phyloP scores from a whole-genome alignment of 306 rosid genomes.

The Lablab purpureus region DNA sequence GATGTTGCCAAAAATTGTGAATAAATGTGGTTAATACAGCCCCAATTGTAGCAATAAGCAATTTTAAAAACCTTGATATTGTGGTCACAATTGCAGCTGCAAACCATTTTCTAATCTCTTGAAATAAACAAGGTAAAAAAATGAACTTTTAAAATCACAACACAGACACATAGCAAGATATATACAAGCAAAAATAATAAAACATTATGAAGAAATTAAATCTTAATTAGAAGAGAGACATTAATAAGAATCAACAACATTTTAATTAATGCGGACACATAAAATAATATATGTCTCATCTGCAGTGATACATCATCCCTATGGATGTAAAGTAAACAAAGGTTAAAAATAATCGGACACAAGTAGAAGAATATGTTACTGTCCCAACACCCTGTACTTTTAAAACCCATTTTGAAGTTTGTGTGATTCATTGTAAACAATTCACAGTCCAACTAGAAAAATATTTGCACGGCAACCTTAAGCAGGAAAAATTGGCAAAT shows the following conservation, averaged over 20 bases:
- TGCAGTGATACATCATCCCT: neutral
- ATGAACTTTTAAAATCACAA: neutral
- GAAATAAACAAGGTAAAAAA: neutral
- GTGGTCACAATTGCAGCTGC: neutral
- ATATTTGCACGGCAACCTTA: slow-evolving; percentile 8
- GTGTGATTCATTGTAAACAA: slow-evolving; percentile 2
- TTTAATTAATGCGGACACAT: neutral
- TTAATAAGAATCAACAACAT: slow-evolving; percentile 18
- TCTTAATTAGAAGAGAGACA: neutral
- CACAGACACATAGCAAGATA: neutral
- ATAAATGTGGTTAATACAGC: neutral
- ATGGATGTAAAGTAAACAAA: neutral
- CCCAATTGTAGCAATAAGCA: too few species aligned
- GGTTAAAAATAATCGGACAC: neutral
- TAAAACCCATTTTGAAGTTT: slow-evolving; percentile 9
- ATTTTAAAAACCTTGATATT: neutral
- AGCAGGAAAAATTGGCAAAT: neutral
- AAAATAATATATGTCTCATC: neutral
- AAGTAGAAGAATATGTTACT: neutral
- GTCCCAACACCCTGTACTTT: neutral
- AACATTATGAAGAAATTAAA: slow-evolving; percentile 3
- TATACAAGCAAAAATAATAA: neutral
- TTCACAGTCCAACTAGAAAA: slow-evolving; percentile 3
- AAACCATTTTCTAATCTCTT: neutral
- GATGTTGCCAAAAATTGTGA: neutral